A percentile compares a stretch with the other conserved stretches of the same genome.
Evolutionary conservation across 306 rosid species (phyloP).

Genomic region (Trichosanthes truncata): DNA sequence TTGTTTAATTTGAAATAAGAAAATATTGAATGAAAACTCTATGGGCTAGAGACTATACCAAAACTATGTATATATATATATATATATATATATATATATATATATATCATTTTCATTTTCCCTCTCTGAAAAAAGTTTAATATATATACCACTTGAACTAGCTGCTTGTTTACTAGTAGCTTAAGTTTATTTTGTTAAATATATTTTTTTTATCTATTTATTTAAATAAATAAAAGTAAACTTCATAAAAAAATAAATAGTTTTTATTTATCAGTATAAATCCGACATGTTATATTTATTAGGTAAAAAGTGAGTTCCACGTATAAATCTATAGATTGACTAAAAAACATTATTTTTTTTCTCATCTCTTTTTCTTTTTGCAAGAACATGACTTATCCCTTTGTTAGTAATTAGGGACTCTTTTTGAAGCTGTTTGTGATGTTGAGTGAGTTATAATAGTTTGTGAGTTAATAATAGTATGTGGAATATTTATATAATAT

Average conservation of each 20-base stretch:
- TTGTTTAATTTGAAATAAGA: neutral
- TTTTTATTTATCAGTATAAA: neutral
- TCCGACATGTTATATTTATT: neutral
- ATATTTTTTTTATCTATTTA: neutral
- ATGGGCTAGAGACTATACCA: too few species aligned
- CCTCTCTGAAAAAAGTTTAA: neutral
- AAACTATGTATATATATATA: too few species aligned
- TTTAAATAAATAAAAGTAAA: neutral
- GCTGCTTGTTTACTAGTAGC: too few species aligned
- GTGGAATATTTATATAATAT: too few species aligned
- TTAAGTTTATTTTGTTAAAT: neutral
- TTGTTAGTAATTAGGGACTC: neutral
- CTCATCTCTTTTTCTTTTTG: neutral
- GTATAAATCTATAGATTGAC: neutral
- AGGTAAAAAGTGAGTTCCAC: neutral
- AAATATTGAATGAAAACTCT: neutral
- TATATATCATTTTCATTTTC: too few species aligned
- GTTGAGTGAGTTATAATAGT: too few species aligned
- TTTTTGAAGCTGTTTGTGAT: too few species aligned
- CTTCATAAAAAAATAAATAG: too few species aligned
- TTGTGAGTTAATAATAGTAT: too few species aligned
- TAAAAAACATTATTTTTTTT: too few species aligned
- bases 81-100: too few species aligned
- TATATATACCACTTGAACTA: too few species aligned
- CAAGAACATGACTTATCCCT: neutral